These are phyloP conservation scores for Phialemonium atrogriseum DNA, from an alignment of 2,329 filamentous ascomycete species.

Conservation along the genomic window DNA sequence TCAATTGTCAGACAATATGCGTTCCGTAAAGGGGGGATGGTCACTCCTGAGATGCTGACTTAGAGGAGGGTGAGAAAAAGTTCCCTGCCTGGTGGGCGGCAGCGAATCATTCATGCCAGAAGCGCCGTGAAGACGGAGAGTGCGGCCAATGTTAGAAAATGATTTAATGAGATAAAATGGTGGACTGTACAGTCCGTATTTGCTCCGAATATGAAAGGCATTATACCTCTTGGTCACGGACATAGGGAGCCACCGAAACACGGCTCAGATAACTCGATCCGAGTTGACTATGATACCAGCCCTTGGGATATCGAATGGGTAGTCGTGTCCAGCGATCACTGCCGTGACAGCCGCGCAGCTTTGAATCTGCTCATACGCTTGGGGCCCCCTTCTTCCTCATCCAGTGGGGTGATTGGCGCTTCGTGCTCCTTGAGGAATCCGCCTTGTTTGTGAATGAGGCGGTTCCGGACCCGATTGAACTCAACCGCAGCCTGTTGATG, in stretches of 20 bases:
- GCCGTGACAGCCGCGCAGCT: conserved; percentile 54
- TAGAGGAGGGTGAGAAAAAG: too few species aligned
- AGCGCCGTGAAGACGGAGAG: too few species aligned
- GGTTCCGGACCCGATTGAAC: conserved; percentile 76
- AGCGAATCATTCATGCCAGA: too few species aligned
- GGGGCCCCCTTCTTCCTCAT: conserved; percentile 55
- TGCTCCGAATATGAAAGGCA: too few species aligned
- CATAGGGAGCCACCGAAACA: too few species aligned
- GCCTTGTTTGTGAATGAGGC: conserved; percentile 73
- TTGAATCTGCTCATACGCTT: conserved; percentile 66
- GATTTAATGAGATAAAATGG: neutral
- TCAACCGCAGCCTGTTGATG: conserved; percentile 72
- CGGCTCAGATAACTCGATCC: conserved; percentile 8
- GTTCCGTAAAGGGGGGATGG: conserved; percentile 24
- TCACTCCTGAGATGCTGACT: neutral
- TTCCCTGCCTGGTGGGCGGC: too few species aligned
- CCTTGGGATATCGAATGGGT: conserved; percentile 16
- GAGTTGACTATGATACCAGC: conserved; percentile 13
- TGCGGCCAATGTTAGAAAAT: too few species aligned
- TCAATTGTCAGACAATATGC: conserved; percentile 40
- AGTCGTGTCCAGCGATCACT: conserved; percentile 21
- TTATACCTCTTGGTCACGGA: too few species aligned
- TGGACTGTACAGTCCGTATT: neutral
- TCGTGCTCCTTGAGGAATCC: conserved; percentile 71
- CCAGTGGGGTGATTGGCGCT: conserved; percentile 56